A percentile compares a stretch with the other conserved stretches of the same genome.
phyloP scores from a whole-genome alignment of 1,139 yeast species.

The Scheffersomyces lignicola region DNA sequence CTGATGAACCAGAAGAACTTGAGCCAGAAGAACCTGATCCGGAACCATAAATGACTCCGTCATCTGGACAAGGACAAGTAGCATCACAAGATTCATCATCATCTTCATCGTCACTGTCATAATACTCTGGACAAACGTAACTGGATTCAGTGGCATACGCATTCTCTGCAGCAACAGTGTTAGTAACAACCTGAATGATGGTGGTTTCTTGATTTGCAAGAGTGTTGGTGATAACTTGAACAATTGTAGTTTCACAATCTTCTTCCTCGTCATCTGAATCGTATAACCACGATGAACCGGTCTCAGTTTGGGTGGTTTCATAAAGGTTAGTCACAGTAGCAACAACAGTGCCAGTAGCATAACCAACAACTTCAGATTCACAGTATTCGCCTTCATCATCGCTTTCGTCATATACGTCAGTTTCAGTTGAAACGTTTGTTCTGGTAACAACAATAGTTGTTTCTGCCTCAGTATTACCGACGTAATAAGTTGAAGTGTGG shows the following conservation, averaged over 20 bases:
- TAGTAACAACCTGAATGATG: constrained; percentile 2
- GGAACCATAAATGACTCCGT: constrained; percentile 6
- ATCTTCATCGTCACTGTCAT: constrained; percentile 12
- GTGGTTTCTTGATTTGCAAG: constrained; percentile 6
- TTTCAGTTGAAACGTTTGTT: constrained; percentile 11
- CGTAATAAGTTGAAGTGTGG: background rate
- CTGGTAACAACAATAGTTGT: constrained; percentile 13
- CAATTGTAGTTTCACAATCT: constrained; percentile 9
- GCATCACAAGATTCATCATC: constrained; percentile 9
- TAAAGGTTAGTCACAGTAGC: constrained; percentile 7
- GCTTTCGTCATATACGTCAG: constrained; percentile 14
- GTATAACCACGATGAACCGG: constrained; percentile 5
- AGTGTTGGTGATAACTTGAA: constrained; percentile 8
- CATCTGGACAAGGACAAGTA: constrained; percentile 5
- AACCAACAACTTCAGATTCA: constrained; percentile 7
- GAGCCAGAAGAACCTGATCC: constrained; percentile 11
- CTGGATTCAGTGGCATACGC: constrained; percentile 4
- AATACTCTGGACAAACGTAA: constrained; percentile 8
- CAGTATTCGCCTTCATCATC: constrained; percentile 12
- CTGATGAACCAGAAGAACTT: constrained; percentile 6
- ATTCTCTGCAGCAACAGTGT: constrained; percentile 9
- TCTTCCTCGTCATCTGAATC: constrained; percentile 13
- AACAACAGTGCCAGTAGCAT: constrained; percentile 6
- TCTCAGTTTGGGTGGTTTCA: constrained; percentile 9
- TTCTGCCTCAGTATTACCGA: constrained; percentile 5